Conservation (phyloP, 2,329 filamentous ascomycete genomes). For the Drechslerella coelobrocha region DNA sequence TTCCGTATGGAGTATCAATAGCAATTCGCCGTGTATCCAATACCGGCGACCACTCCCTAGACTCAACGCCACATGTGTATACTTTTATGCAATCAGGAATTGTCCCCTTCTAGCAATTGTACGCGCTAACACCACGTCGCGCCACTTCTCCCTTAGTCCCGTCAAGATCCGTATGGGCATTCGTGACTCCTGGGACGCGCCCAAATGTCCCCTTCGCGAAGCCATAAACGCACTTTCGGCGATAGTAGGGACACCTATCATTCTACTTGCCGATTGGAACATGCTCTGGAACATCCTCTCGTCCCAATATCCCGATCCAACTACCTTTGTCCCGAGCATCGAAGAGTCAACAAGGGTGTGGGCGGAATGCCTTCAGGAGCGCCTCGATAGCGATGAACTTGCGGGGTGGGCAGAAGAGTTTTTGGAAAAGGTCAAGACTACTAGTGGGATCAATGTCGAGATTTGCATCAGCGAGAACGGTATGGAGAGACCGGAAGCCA, state of each 20-base stretch:
- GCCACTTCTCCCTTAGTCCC: slow-evolving; percentile 23
- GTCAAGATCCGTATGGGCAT: slow-evolving; percentile 48
- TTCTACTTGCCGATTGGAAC: slow-evolving; percentile 34
- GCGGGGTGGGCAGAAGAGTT: slow-evolving; percentile 43
- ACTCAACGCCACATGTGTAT: no score
- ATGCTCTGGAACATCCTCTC: slow-evolving; percentile 41
- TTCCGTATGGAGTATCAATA: not conserved
- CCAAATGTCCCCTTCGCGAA: slow-evolving; percentile 29
- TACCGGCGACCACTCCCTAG: no score
- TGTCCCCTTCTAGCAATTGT: slow-evolving; percentile 3
- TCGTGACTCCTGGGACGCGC: slow-evolving; percentile 43
- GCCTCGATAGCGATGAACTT: slow-evolving; percentile 39
- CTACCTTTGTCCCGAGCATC: slow-evolving; percentile 40
- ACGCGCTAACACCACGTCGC: slow-evolving; percentile 15
- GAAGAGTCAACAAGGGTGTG: slow-evolving; percentile 36
- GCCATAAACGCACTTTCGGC: slow-evolving; percentile 41
- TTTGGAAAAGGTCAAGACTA: slow-evolving; percentile 34
- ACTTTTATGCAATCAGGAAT: no score
- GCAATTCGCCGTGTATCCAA: no score
- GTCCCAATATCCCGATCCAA: slow-evolving; percentile 37
- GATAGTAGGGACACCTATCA: slow-evolving; percentile 24
- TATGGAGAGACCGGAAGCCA: slow-evolving; percentile 24
- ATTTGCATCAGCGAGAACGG: slow-evolving; percentile 40
- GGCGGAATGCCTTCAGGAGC: slow-evolving; percentile 43
- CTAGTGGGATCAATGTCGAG: slow-evolving; percentile 31